phyloP scores from a whole-genome alignment of 768 basidiomycete genomes.

The Russula virescens region DNA sequence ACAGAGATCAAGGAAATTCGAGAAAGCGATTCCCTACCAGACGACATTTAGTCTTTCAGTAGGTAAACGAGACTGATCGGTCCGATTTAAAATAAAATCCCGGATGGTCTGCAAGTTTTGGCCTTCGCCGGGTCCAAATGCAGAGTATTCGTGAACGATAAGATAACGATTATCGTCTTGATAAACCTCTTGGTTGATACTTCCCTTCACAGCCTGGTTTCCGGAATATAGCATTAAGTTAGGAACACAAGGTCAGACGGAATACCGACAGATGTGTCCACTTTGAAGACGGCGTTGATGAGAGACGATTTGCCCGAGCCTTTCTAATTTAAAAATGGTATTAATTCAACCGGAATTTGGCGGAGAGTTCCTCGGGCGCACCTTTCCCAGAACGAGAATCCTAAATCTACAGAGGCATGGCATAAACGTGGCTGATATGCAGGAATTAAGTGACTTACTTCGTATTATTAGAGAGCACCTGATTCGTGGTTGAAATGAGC shows the following conservation, averaged over 20 bases:
- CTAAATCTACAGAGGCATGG: slow-evolving; percentile 1
- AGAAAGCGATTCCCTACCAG: background rate
- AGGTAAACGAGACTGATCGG: background rate
- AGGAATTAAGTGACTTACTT: background rate
- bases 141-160: slow-evolving; percentile 7
- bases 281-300: slow-evolving; percentile 1
- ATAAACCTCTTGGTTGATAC: background rate
- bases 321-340: background rate
- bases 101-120: background rate
- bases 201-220: background rate
- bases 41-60: slow-evolving; percentile 1
- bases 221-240: no score
- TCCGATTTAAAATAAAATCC: background rate
- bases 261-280: background rate
- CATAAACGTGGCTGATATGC: background rate
- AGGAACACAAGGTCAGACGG: background rate
- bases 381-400: slow-evolving; percentile 7
- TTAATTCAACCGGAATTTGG: background rate
- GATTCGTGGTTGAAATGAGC: background rate
- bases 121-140: background rate
- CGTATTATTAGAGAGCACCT: background rate
- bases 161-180: background rate
- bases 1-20: background rate
- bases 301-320: slow-evolving; percentile 12
- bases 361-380: background rate